Evolutionary conservation across 2,329 filamentous ascomycete species (phyloP), one percentile per base, ranked within the genome.

Genomic region (Penicillium palitans): DNA sequence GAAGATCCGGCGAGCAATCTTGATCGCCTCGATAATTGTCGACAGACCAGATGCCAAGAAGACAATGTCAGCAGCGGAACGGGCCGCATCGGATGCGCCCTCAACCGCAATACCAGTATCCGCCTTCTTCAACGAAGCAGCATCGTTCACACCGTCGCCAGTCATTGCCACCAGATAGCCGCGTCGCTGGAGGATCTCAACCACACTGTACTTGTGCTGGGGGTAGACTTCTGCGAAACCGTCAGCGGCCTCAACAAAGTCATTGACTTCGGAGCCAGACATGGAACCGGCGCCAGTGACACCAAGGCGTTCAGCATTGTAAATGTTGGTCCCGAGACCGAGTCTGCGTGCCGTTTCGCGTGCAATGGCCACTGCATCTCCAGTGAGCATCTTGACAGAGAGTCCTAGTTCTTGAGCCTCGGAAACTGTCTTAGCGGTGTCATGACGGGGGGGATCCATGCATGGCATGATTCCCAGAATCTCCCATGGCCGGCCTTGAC

Each of bases 101-200:
- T 96, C 90, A 70, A 96, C 91, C 64, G 92, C 92, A 80, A 96
- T 96, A 83, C 92, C 92, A 70, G 91, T 96, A 80, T 96, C 91
- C n/a, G 91, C 91, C 83, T 93, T 96, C 83, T 96, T 96, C 73
- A 96, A 82, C 31, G 91, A 96, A 64, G 91, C 90, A 65, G 91
- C 91, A 78, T 96, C 91, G 80, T 96, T 96, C 80, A 96, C 91
- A 84, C 91, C 91, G 69, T 96, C 92, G 83, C 91, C 91, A 78
- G 91, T 96, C 92, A 96, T 96, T 75, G 91, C 92, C 79, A 96
- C 91, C 41, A 96, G 86, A 79, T 96, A 93, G 66, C 91, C 91
- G 86, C 91, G 90, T 81, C 93, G 89, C 80, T 96, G 91, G 51
- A 96, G 85, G 72, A 96, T 96, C 79, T 96, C 91, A 69, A 96